Evolutionary conservation across 2,329 filamentous ascomycete species (phyloP).

Genomic region (Trichoderma sp.): DNA sequence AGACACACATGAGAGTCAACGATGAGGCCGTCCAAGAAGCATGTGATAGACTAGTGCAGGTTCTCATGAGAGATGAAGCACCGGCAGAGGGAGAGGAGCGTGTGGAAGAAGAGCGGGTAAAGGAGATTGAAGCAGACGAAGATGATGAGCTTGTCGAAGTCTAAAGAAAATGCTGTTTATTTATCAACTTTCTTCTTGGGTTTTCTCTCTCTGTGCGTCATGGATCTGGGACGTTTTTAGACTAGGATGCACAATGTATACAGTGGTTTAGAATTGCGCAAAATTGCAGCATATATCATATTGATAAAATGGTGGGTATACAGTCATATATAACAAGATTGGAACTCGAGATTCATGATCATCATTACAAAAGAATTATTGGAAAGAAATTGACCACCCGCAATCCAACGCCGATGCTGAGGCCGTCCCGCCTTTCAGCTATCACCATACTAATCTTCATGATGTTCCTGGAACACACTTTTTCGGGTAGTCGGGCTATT

Average conservation of each 20-base stretch:
- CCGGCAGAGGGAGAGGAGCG: slow-evolving; percentile 40
- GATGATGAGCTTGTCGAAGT: slow-evolving; percentile 56
- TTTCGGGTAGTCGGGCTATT: slow-evolving; percentile 28
- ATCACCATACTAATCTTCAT: slow-evolving; percentile 36
- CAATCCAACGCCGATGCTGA: slow-evolving; percentile 24
- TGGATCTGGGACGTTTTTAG: neutral
- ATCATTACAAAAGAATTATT: slow-evolving; percentile 1
- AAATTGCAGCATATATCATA: neutral
- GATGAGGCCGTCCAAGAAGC: slow-evolving; percentile 79
- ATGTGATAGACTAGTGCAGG: slow-evolving; percentile 85
- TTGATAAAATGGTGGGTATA: neutral
- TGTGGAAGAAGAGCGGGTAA: slow-evolving; percentile 44
- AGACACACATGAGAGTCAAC: slow-evolving; percentile 75
- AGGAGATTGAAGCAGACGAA: slow-evolving; percentile 48
- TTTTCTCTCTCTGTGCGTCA: neutral
- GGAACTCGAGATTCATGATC: neutral
- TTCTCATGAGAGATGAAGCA: slow-evolving; percentile 77
- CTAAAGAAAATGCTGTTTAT: slow-evolving; percentile 29
- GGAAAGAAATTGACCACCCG: neutral
- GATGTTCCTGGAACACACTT: slow-evolving; percentile 43
- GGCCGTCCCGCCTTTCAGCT: neutral
- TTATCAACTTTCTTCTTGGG: neutral
- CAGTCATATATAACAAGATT: slow-evolving; percentile 7
- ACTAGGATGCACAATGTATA: neutral
- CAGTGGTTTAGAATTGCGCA: neutral